phyloP scores from a whole-genome alignment of 106 monocot genomes.

The Chionographis japonica region DNA sequence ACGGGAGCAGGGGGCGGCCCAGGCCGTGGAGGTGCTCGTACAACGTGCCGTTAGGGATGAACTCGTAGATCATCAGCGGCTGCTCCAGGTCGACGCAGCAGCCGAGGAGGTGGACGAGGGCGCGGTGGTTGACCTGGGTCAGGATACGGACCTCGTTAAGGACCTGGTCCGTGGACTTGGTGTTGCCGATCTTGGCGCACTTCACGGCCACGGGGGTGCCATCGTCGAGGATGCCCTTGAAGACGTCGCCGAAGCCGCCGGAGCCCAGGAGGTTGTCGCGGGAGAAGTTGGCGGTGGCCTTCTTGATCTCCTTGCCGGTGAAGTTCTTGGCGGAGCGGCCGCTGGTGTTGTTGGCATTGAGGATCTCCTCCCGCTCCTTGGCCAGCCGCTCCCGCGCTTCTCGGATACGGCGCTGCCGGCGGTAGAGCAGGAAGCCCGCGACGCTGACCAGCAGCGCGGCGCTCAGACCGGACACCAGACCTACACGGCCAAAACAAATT shows the following conservation, averaged over 20 bases:
- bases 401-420: constrained; percentile 41
- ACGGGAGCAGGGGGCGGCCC: constrained; percentile 16
- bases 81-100: constrained; percentile 66
- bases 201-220: constrained; percentile 59
- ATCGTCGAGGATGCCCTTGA: constrained; percentile 46
- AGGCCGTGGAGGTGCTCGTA: constrained; percentile 42
- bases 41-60: constrained; percentile 62
- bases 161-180: constrained; percentile 67
- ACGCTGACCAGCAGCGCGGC: constrained; percentile 21
- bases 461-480: constrained; percentile 29
- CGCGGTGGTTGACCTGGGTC: constrained; percentile 62
- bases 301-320: constrained; percentile 49
- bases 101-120: constrained; percentile 58
- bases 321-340: constrained; percentile 60
- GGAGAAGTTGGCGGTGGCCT: constrained; percentile 54
- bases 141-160: constrained; percentile 70
- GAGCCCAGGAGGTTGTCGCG: constrained; percentile 48
- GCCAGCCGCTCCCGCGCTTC: constrained; percentile 23
- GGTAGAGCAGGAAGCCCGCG: constrained; percentile 30
- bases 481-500: constrained; percentile 13
- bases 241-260: constrained; percentile 65
- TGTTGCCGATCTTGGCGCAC: constrained; percentile 65
- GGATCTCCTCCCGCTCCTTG: constrained; percentile 55
- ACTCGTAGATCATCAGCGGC: constrained; percentile 69
- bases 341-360: constrained; percentile 53